A percentile compares a stretch with the other conserved stretches of the same genome.
Conservation (phyloP, 441 rosid species). For the Arabidopsis lyrata region DNA sequence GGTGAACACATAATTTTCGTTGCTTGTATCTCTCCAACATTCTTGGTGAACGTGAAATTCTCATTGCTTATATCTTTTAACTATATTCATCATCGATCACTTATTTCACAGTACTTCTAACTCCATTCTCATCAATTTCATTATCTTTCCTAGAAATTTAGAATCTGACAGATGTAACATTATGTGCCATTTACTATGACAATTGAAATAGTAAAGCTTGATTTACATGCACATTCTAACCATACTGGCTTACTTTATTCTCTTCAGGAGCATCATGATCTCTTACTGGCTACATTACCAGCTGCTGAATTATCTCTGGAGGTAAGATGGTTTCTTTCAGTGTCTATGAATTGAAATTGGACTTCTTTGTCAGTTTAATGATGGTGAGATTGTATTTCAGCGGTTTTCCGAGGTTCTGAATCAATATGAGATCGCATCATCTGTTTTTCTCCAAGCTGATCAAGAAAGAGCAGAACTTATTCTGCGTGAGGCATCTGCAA, state of each 20-base stretch:
- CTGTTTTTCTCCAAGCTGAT: slow-evolving; percentile 80
- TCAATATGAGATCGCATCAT: slow-evolving; percentile 81
- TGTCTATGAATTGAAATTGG: slow-evolving; percentile 9
- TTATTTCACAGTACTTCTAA: neutral
- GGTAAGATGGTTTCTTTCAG: slow-evolving; percentile 61
- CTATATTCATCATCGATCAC: slow-evolving; percentile 6
- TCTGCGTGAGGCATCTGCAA: slow-evolving; percentile 87
- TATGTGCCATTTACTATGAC: slow-evolving; percentile 19
- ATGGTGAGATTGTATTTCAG: slow-evolving; percentile 55
- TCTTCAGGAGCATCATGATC: slow-evolving; percentile 96
- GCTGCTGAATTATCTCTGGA: slow-evolving; percentile 84
- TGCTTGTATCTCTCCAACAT: neutral
- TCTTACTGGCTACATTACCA: slow-evolving; percentile 80
- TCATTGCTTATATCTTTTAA: slow-evolving; percentile 8
- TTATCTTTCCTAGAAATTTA: slow-evolving; percentile 1
- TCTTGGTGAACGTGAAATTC: slow-evolving; percentile 3
- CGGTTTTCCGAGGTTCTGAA: slow-evolving; percentile 76
- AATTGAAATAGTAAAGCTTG: slow-evolving; percentile 22
- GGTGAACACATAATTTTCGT: slow-evolving; percentile 1
- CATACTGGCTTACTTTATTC: slow-evolving; percentile 26
- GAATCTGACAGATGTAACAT: slow-evolving; percentile 10
- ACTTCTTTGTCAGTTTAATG: slow-evolving; percentile 29
- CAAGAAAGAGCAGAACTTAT: slow-evolving; percentile 86
- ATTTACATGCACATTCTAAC: slow-evolving; percentile 15
- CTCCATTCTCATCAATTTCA: too few relatives aligned